Conservation (phyloP, 139 green algal species). For the Tetradesmus lagerheimii region DNA sequence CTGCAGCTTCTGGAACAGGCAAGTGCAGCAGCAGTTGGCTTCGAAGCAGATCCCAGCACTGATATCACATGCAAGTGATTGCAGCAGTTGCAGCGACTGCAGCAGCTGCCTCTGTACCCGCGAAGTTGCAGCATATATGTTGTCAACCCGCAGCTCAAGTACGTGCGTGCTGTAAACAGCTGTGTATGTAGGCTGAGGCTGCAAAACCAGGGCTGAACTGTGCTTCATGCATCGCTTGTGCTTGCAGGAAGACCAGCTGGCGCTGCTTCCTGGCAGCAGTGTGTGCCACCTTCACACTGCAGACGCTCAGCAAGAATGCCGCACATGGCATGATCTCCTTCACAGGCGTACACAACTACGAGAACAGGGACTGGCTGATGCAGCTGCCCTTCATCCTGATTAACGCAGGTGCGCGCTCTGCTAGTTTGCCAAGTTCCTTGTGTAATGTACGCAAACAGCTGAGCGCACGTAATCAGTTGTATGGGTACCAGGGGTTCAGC, state of each 20-base stretch:
- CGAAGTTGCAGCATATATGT: not conserved
- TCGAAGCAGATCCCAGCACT: not conserved
- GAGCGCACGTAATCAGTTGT: too few species aligned
- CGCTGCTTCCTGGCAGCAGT: constrained; percentile 88
- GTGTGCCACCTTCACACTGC: constrained; percentile 76
- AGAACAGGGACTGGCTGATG: constrained; percentile 80
- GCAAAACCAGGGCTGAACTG: not conserved
- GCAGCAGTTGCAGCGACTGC: not conserved
- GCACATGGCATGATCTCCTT: constrained; percentile 74
- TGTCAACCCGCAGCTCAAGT: not conserved
- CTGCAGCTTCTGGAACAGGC: constrained; percentile 62
- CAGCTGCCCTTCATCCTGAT: constrained; percentile 84
- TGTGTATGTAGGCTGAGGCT: not conserved
- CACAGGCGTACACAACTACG: constrained; percentile 63
- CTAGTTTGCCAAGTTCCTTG: too few species aligned
- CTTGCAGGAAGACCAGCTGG: constrained; percentile 81
- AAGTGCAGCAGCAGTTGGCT: not conserved
- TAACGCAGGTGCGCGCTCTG: constrained; percentile 57
- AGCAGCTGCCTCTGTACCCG: not conserved
- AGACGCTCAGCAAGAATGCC: constrained; percentile 61
- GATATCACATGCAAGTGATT: not conserved
- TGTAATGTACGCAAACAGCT: too few species aligned
- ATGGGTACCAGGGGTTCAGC: too few species aligned
- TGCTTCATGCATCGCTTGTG: not conserved
- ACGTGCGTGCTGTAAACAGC: not conserved